Conservation (phyloP, 2,329 filamentous ascomycete genomes). For the Tolypocladium ovalisporum region DNA sequence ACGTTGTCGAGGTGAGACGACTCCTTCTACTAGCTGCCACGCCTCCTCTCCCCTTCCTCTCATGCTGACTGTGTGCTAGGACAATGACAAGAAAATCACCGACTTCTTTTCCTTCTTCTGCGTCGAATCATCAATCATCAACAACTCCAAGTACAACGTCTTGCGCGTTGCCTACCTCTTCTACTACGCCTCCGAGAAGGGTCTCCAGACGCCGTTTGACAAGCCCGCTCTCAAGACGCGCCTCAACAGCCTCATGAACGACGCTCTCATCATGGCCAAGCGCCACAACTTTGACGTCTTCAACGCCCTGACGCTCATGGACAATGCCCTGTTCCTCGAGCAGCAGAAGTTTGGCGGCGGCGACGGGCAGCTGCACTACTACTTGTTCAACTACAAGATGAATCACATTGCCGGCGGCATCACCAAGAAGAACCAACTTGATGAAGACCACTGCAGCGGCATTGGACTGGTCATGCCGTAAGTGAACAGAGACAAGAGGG, state of each 20-base stretch:
- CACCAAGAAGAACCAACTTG: slow-evolving; percentile 65
- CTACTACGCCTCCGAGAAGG: slow-evolving; percentile 85
- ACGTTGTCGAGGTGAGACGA: slow-evolving; percentile 69
- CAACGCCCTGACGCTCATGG: slow-evolving; percentile 86
- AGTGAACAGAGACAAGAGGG: not conserved
- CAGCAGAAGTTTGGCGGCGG: slow-evolving; percentile 91
- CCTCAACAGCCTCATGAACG: slow-evolving; percentile 69
- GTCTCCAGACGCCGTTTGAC: slow-evolving; percentile 47
- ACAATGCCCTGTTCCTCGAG: slow-evolving; percentile 88
- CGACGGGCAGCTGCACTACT: slow-evolving; percentile 92
- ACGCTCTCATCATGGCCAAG: slow-evolving; percentile 83
- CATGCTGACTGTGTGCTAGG: slow-evolving; percentile 16
- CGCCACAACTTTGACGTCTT: slow-evolving; percentile 83
- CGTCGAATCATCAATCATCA: slow-evolving; percentile 86
- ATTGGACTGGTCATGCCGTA: slow-evolving; percentile 75
- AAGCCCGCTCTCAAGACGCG: slow-evolving; percentile 59
- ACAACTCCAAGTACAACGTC: slow-evolving; percentile 62
- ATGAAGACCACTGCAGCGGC: slow-evolving; percentile 69
- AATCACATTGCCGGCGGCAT: slow-evolving; percentile 79
- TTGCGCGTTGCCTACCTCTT: slow-evolving; percentile 91
- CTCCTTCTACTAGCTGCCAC: not conserved
- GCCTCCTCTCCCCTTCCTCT: not conserved
- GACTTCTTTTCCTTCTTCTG: slow-evolving; percentile 98
- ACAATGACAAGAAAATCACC: slow-evolving; percentile 67
- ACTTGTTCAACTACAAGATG: slow-evolving; percentile 93